A percentile compares a stretch with the other conserved stretches of the same genome.
These are phyloP conservation scores for Trichoderma virens DNA, from an alignment of 495 filamentous ascomycete genomes.

Conservation along the genomic window DNA sequence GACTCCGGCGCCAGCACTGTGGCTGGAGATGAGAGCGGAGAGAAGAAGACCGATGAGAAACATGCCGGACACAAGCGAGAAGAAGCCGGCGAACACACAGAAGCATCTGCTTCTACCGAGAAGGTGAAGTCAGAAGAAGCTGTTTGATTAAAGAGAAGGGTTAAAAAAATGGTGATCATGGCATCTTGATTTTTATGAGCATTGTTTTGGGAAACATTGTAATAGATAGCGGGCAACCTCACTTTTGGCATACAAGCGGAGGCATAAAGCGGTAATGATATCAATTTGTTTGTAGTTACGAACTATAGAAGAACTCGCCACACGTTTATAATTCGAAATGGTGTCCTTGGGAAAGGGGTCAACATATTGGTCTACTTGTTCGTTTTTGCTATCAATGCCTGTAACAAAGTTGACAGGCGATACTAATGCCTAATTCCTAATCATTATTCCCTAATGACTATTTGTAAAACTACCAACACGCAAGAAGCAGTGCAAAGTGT, in stretches of 20 bases:
- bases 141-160: background rate
- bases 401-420: background rate
- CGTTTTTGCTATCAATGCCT: background rate
- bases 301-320: background rate
- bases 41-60: background rate
- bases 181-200: background rate
- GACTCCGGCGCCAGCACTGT: background rate
- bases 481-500: too few relatives aligned
- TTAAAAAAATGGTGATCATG: background rate
- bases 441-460: background rate
- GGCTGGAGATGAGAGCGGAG: background rate
- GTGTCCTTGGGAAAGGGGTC: background rate
- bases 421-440: background rate
- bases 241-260: background rate
- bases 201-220: background rate
- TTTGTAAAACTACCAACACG: background rate
- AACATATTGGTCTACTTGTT: background rate
- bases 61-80: background rate
- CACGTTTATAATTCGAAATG: background rate
- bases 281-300: background rate
- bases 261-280: conserved; percentile 5
- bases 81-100: background rate
- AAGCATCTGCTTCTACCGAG: background rate
- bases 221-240: background rate
- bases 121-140: background rate